Evolutionary conservation across 805 yeast genomes (phyloP).

Genomic region (Debaryomyces prosopidis): DNA sequence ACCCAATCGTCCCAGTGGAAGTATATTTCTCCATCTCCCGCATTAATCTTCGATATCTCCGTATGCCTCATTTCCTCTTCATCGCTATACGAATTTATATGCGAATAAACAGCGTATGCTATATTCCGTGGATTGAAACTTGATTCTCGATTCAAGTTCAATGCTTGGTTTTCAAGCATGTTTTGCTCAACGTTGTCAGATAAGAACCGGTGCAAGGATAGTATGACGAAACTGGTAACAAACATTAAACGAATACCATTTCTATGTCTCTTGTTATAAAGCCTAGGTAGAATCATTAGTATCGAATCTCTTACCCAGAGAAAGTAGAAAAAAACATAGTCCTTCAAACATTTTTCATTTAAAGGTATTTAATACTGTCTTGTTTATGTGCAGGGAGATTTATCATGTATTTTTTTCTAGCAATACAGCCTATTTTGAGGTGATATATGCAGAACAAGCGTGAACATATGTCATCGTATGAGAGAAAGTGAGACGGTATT

Average conservation of each 20-base stretch:
- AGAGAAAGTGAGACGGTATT: too few relatives aligned
- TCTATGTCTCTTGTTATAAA: constrained; percentile 19
- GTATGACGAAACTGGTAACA: constrained; percentile 8
- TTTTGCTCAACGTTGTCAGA: constrained; percentile 20
- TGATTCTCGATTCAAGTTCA: constrained; percentile 21
- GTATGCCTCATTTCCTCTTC: not conserved
- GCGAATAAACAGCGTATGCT: constrained; percentile 8
- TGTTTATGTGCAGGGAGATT: not conserved
- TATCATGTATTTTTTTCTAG: not conserved
- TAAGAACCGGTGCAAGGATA: constrained; percentile 11
- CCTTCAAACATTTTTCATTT: not conserved
- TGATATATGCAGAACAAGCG: too few relatives aligned
- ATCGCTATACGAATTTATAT: constrained; percentile 8
- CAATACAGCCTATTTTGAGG: not conserved
- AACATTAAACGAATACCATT: constrained; percentile 11
- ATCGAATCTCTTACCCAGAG: too few relatives aligned
- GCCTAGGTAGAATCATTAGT: constrained; percentile 13
- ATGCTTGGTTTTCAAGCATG: constrained; percentile 20
- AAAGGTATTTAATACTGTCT: not conserved
- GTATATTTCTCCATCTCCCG: constrained; percentile 20
- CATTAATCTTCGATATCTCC: constrained; percentile 1
- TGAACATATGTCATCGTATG: too few relatives aligned
- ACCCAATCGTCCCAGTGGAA: constrained; percentile 46
- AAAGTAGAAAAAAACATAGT: too few relatives aligned
- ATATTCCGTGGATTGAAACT: constrained; percentile 26